Percentiles rank a stretch among this genome's conserved stretches.
These are phyloP conservation scores for Dendrobium nobile DNA, from an alignment of 106 monocot genomes.

Conservation along the genomic window DNA sequence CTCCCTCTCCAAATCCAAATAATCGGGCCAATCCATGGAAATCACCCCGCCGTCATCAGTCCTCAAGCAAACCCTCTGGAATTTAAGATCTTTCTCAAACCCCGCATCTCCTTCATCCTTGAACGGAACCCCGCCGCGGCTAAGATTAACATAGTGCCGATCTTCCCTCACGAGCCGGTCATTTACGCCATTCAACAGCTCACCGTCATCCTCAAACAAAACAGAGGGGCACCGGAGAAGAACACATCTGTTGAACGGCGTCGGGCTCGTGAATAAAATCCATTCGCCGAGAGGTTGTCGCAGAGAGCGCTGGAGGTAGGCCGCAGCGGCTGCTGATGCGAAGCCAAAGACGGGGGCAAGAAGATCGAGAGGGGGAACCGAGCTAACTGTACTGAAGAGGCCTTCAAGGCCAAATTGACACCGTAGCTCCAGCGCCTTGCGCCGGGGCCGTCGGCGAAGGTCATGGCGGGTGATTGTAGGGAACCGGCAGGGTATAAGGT, in stretches of 20 bases:
- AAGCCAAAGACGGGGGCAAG: slow-evolving; percentile 44
- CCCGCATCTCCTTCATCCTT: slow-evolving; percentile 1
- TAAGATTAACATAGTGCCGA: slow-evolving; percentile 46
- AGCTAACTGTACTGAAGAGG: slow-evolving; percentile 24
- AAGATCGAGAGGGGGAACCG: slow-evolving; percentile 20
- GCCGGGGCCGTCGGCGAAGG: slow-evolving; percentile 16
- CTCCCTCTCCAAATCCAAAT: slow-evolving; percentile 71
- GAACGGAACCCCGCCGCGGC: slow-evolving; percentile 31
- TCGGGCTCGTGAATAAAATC: slow-evolving; percentile 74
- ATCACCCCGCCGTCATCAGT: slow-evolving; percentile 87
- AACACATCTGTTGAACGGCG: slow-evolving; percentile 77
- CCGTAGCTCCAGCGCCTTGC: slow-evolving; percentile 6
- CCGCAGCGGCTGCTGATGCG: slow-evolving; percentile 23
- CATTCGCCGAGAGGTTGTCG: slow-evolving; percentile 21
- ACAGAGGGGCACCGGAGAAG: slow-evolving; percentile 83
- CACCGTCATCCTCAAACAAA: slow-evolving; percentile 45
- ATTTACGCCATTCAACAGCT: slow-evolving; percentile 37
- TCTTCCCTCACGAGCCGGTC: slow-evolving; percentile 40
- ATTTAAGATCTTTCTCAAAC: slow-evolving; percentile 24
- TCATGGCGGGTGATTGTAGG: slow-evolving; percentile 1
- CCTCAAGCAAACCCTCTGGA: slow-evolving; percentile 70
- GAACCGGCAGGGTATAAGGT: background rate
- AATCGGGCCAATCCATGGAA: slow-evolving; percentile 86
- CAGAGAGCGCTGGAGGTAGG: slow-evolving; percentile 13
- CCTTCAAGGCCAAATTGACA: slow-evolving; percentile 21